Evolutionary conservation across 164 flowering plant species (phyloP), one percentile per base, ranked within the genome.

Genomic region (Taxillus chinensis): DNA sequence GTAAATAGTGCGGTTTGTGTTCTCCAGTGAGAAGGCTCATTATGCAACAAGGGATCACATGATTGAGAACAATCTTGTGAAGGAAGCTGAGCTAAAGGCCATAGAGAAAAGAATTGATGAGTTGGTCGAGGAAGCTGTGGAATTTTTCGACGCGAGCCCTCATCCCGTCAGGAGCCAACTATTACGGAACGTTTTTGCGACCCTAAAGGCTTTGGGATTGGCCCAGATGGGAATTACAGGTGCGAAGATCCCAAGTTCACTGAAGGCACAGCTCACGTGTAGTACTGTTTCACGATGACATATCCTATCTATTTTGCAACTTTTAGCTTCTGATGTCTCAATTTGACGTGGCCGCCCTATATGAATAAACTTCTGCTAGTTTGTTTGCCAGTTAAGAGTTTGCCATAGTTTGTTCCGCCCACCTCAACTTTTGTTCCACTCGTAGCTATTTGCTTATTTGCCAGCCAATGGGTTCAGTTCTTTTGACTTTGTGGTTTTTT

Each of bases 211-310:
- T 92, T 92, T 75, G 97, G 93, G 50, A 92, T 92, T 61, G 97
- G 93, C 41, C 95, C 95, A 39, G 95, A 92, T 74, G 96, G 96
- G 1, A 75, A 74, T 59, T 89, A 87, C 77, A 81, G 98, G 67
- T 89, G 98, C 17, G 96, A 89, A 73, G 96, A 92, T 73, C 96
- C 98, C 41, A 85, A 86, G 55, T 87, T 89, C 73, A 89, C 98
- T 13, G 75, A 86, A 73, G 98, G 98, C 69, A 92, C 96, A 55
- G 98, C 96, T 57, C 92, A 84, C 40, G 95, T 92, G 74, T 92
- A 80, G 72, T 10, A n/a, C 17, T 42, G 27, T 27, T 27, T 27
- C 27, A 27, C 27, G 2, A 2, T 27, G 27, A 27, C 27, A 27
- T 27, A 27, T 27, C 27, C 27, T 27, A 27, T 27, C 27, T 27